These are phyloP conservation scores for Halteria grandinella DNA, from an alignment of 73 alveolate species.

Conservation along the genomic window DNA sequence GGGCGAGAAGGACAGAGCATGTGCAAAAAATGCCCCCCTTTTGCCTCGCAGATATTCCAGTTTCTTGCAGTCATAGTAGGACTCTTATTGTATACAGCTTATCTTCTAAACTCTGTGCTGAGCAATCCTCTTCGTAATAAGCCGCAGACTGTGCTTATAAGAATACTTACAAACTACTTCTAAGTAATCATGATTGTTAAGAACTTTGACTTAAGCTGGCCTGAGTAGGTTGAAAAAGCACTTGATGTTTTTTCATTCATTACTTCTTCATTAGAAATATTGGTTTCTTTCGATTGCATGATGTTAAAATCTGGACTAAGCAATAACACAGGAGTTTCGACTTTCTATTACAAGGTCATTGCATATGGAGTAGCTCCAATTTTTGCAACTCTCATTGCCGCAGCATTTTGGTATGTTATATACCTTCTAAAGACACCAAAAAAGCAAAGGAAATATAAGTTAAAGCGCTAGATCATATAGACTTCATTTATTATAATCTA, in stretches of 20 bases:
- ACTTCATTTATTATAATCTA: not conserved
- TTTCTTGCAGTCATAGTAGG: not conserved
- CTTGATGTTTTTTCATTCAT: not conserved
- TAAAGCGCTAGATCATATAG: not conserved
- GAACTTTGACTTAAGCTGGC: not conserved
- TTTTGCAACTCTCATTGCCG: not conserved
- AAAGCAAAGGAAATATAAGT: not conserved
- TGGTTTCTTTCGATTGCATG: not conserved
- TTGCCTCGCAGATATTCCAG: not conserved
- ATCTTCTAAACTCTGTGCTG: slow-evolving; percentile 3
- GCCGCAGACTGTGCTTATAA: slow-evolving; percentile 9
- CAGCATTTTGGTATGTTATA: not conserved
- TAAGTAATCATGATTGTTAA: slow-evolving; percentile 15
- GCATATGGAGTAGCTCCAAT: not conserved
- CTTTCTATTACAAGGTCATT: not conserved
- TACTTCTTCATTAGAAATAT: not conserved
- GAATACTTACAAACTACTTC: not conserved
- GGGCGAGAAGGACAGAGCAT: not conserved
- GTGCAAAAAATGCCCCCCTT: slow-evolving; percentile 2
- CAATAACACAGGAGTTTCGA: not conserved
- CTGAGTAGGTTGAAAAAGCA: not conserved
- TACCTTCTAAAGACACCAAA: not conserved
- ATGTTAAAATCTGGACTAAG: not conserved
- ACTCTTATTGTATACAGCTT: not conserved
- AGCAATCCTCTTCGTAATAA: not conserved